A percentile compares a stretch with the other conserved stretches of the same genome.
phyloP scores from a whole-genome alignment of 164 flowering plant genomes.

The Macadamia tetraphylla region DNA sequence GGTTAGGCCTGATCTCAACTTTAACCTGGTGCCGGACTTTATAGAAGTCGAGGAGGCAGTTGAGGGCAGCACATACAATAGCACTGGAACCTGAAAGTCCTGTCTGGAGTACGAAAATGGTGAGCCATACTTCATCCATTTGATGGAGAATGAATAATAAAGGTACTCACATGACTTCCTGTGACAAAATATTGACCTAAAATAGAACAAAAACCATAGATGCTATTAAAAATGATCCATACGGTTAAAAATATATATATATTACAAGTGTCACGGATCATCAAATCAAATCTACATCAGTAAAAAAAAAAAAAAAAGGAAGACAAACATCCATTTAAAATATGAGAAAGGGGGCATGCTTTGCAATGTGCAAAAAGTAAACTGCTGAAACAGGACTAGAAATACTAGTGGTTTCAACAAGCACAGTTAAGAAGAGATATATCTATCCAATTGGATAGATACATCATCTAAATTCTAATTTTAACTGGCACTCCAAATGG shows the following conservation, averaged over 20 bases:
- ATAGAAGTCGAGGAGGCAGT: slow-evolving; percentile 88
- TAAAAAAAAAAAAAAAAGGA: no score
- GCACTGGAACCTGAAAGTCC: slow-evolving; percentile 99
- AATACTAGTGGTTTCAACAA: no score
- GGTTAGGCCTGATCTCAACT: slow-evolving; percentile 85
- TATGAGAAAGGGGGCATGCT: no score
- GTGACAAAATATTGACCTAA: not conserved
- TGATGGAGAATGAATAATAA: not conserved
- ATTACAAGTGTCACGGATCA: not conserved
- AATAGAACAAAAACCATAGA: not conserved
- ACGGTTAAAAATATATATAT: not conserved
- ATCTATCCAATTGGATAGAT: no score
- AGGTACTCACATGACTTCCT: not conserved
- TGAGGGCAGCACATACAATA: slow-evolving; percentile 85
- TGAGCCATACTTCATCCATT: not conserved
- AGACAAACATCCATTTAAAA: no score
- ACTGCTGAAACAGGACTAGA: no score
- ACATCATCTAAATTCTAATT: no score
- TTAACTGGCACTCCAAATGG: no score
- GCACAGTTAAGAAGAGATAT: no score
- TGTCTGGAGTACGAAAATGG: slow-evolving; percentile 52
- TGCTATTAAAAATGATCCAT: not conserved
- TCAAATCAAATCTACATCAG: no score
- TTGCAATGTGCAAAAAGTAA: no score
- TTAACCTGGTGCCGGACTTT: slow-evolving; percentile 67